Evolutionary conservation across 495 filamentous ascomycete species (phyloP), one percentile per base, ranked within the genome.

Genomic region (Daldinia loculata): DNA sequence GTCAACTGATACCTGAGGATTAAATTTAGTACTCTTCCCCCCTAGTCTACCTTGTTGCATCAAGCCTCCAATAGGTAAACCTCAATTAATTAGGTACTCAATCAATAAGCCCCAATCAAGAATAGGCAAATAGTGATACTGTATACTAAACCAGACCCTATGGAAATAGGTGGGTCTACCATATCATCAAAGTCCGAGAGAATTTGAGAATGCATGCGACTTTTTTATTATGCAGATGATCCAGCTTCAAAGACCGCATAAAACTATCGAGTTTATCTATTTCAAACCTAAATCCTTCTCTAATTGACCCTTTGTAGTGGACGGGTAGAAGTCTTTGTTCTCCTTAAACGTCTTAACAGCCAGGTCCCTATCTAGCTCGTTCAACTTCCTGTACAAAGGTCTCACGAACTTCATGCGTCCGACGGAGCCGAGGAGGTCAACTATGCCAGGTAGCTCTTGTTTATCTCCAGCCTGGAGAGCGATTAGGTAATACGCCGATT

Each of bases 391-490:
- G 82, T 88, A 95, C 78, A 99, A 78, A 57, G 94, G 92, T 66
- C 93, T 85, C 60, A 97, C 93, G 78, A 95, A 98, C 85, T 99
- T 99, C 95, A 99, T 97, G 56, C 95, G 87, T 4, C 95, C 95
- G 67, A 97, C 93, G 15, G 84, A 84, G 4, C 92, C 91, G 39
- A 98, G 82, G 15, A 97, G 83, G 56, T 92, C 88, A 6, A 89
- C 89, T 0, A 93, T 87, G 0, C 89, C 88, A 41, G 87, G 77
- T 69, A 93, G 91, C 2, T 91, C 83, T 30, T 78, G 86, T 67
- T 84, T 78, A 70, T 91, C 90, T 53, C 87, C 88, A 3, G 93
- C 89, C 71, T 86, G 88, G 75, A 99, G 84, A 2, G 92, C 93
- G 27, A 97, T 86, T 59, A 86, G 84, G 67, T 91, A 89, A 78